A percentile compares a stretch with the other conserved stretches of the same genome.
Conservation (phyloP, 164 flowering plant genomes). For the Nymphaea colorata region DNA sequence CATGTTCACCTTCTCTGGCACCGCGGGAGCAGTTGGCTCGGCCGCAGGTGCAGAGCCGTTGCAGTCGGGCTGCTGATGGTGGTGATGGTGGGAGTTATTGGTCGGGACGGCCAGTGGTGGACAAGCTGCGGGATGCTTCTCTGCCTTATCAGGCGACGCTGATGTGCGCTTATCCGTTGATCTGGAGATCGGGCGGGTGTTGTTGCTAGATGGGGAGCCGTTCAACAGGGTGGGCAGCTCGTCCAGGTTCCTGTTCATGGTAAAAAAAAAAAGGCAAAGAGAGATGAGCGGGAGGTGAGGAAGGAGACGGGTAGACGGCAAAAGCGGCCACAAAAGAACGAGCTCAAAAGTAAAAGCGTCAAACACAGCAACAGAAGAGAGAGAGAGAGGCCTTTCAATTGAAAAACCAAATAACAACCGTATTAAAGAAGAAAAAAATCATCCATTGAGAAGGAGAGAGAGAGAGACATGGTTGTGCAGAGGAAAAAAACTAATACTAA, state of each 20-base stretch:
- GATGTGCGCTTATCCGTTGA: slow-evolving; percentile 13
- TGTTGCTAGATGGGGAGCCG: slow-evolving; percentile 13
- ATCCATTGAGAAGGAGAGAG: neutral
- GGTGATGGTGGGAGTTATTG: neutral
- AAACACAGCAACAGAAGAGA: neutral
- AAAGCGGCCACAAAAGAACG: neutral
- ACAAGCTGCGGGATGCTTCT: neutral
- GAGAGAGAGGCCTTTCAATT: neutral
- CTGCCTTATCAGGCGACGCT: slow-evolving; percentile 13
- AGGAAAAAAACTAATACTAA: neutral
- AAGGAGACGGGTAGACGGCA: neutral
- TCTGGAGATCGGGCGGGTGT: slow-evolving; percentile 8
- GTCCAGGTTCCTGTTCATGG: slow-evolving; percentile 17
- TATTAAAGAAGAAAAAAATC: neutral
- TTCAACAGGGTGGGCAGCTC: slow-evolving; percentile 12
- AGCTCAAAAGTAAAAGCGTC: neutral
- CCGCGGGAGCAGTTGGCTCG: slow-evolving; percentile 5
- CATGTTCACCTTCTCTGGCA: slow-evolving; percentile 21
- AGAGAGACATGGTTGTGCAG: neutral
- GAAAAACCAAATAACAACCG: neutral
- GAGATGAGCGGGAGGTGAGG: neutral
- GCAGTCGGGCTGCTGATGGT: slow-evolving; percentile 3
- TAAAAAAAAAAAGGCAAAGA: neutral
- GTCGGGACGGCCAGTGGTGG: neutral
- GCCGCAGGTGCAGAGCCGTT: neutral